Evolutionary conservation across 345 rosid genomes (phyloP).

Genomic region (Melaleuca alternifolia): DNA sequence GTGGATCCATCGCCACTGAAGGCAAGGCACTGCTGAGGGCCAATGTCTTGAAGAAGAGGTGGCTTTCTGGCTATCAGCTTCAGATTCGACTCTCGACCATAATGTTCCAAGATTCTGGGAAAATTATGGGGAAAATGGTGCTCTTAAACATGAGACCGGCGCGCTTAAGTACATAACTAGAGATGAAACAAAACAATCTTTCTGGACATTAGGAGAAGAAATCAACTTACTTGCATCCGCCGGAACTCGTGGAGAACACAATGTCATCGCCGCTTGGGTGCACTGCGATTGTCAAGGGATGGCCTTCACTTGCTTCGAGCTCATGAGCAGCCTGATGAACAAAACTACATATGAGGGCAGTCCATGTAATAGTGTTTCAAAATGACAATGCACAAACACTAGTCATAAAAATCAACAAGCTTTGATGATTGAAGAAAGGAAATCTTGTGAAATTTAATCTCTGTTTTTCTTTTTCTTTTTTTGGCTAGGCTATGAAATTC

Average conservation of each 20-base stretch:
- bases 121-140: not conserved
- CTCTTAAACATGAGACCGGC: not conserved
- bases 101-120: constrained; percentile 36
- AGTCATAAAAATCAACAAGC: not conserved
- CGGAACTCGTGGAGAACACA: constrained; percentile 67
- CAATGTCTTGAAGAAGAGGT: constrained; percentile 21
- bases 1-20: constrained; percentile 85
- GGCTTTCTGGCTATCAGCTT: not conserved
- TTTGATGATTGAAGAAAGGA: not conserved
- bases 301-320: constrained; percentile 65
- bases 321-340: constrained; percentile 39
- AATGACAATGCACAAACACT: not conserved
- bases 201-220: not conserved
- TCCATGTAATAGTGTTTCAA: not conserved
- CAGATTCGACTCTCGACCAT: constrained; percentile 23
- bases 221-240: constrained; percentile 68
- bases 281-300: constrained; percentile 48
- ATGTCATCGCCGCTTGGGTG: constrained; percentile 79
- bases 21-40: constrained; percentile 66
- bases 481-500: no score
- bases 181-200: not conserved
- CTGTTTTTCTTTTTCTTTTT: no score
- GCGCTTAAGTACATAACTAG: not conserved
- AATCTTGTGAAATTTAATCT: not conserved
- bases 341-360: not conserved